Percentiles rank a stretch among this genome's conserved stretches.
phyloP scores from a whole-genome alignment of 1,284 basidiomycete genomes.

The Quambalaria eucalypti region DNA sequence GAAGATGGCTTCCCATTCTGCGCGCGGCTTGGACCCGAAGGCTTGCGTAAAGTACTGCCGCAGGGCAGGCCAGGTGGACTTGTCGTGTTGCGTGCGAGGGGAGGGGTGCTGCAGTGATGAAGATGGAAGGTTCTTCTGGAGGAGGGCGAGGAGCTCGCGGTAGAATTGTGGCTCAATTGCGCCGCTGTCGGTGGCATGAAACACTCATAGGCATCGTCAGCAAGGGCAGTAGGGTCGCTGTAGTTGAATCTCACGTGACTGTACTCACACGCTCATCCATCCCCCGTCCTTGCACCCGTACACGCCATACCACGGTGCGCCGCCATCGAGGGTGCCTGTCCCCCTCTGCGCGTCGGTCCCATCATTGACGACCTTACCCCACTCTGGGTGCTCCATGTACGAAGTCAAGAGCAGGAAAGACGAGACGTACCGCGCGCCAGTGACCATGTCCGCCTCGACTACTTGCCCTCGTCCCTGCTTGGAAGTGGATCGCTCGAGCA shows the following conservation, averaged over 20 bases:
- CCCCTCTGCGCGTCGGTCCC: slow-evolving; percentile 30
- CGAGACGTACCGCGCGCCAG: slow-evolving; percentile 66
- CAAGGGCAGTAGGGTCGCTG: not conserved
- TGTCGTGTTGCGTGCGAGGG: slow-evolving; percentile 53
- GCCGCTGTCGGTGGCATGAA: slow-evolving; percentile 1
- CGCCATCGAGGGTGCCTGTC: slow-evolving; percentile 62
- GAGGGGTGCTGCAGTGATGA: slow-evolving; percentile 48
- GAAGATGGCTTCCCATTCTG: slow-evolving; percentile 64
- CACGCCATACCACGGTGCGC: slow-evolving; percentile 67
- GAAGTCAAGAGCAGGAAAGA: slow-evolving; percentile 59
- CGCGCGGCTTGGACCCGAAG: slow-evolving; percentile 58
- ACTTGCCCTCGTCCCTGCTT: slow-evolving; percentile 64
- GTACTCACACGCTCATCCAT: slow-evolving; percentile 69
- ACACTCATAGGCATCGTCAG: not conserved
- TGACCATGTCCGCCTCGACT: slow-evolving; percentile 71
- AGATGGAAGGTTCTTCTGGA: slow-evolving; percentile 13
- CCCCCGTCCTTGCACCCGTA: slow-evolving; percentile 64
- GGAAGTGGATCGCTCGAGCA: slow-evolving; percentile 59
- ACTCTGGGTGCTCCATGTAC: slow-evolving; percentile 44
- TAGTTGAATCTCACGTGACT: slow-evolving; percentile 41
- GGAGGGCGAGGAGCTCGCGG: slow-evolving; percentile 18
- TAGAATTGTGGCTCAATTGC: slow-evolving; percentile 26
- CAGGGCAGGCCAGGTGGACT: slow-evolving; percentile 58
- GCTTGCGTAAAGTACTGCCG: slow-evolving; percentile 57
- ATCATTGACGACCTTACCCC: slow-evolving; percentile 53